Conservation (phyloP, 208 protist genomes). For the Leishmania lainsoni region DNA sequence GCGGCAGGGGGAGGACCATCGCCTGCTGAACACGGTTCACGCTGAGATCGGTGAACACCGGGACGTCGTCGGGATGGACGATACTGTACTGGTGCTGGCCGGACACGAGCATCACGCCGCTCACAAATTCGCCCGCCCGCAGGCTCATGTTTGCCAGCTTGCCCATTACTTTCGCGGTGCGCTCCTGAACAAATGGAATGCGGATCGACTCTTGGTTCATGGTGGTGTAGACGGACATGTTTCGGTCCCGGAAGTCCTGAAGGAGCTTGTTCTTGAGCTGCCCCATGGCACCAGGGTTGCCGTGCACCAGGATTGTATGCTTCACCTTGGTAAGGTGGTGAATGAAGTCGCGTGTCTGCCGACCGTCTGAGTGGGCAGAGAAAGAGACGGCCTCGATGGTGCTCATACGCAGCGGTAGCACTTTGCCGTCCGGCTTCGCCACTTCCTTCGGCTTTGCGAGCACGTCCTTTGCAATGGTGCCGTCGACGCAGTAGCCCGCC, state of each 20-base stretch:
- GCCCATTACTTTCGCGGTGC: constrained; percentile 92
- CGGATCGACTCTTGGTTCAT: constrained; percentile 93
- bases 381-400: constrained; percentile 97
- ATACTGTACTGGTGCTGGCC: constrained; percentile 84
- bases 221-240: constrained; percentile 91
- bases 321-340: constrained; percentile 70
- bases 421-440: constrained; percentile 87
- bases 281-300: constrained; percentile 94
- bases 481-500: constrained; percentile 97
- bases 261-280: constrained; percentile 92
- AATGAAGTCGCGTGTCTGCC: constrained; percentile 93
- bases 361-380: constrained; percentile 97
- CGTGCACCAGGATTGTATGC: constrained; percentile 96
- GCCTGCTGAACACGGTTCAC: constrained; percentile 82
- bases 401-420: constrained; percentile 90
- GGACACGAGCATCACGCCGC: constrained; percentile 88
- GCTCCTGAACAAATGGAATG: constrained; percentile 94
- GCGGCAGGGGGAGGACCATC: constrained; percentile 84
- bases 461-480: constrained; percentile 96
- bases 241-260: constrained; percentile 81
- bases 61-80: constrained; percentile 86
- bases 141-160: constrained; percentile 53
- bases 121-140: constrained; percentile 73
- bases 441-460: constrained; percentile 87
- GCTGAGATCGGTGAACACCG: constrained; percentile 83